Conservation (phyloP, 179 eudicot genomes). For the Drosera spatulata region DNA sequence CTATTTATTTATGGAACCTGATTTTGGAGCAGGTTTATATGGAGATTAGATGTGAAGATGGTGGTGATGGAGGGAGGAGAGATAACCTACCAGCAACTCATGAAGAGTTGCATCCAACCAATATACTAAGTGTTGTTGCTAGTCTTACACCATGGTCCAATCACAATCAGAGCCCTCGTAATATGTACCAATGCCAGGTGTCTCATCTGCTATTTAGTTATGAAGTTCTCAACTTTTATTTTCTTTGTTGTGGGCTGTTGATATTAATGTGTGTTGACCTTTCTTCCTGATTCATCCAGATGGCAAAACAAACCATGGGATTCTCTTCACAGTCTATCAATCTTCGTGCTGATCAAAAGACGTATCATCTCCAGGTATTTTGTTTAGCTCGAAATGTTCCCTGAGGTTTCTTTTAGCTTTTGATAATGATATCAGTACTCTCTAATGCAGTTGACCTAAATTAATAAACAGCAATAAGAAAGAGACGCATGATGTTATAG, state of each 20-base stretch:
- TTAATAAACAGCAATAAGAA: too few relatives aligned
- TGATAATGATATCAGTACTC: too few relatives aligned
- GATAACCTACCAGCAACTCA: constrained; percentile 66
- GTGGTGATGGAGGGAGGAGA: constrained; percentile 84
- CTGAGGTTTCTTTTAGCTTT: too few relatives aligned
- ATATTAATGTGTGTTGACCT: too few relatives aligned
- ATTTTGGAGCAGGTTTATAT: constrained; percentile 49
- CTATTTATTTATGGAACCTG: neutral
- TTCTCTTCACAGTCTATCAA: constrained; percentile 72
- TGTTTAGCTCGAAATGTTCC: constrained; percentile 1
- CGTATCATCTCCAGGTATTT: constrained; percentile 94
- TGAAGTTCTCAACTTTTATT: constrained; percentile 3
- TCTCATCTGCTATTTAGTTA: constrained; percentile 4
- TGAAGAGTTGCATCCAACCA: constrained; percentile 91
- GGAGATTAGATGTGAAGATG: constrained; percentile 92
- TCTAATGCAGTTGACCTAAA: too few relatives aligned
- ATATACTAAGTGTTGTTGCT: constrained; percentile 78
- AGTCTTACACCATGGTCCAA: constrained; percentile 96
- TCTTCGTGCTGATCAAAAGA: constrained; percentile 79
- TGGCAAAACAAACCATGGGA: constrained; percentile 97
- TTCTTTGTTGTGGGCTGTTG: neutral
- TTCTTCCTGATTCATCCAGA: constrained; percentile 18
- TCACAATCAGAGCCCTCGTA: constrained; percentile 99
- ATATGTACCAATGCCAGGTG: constrained; percentile 99
- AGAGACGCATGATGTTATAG: too few relatives aligned